Percentiles rank a stretch among this genome's conserved stretches.
phyloP scores from a whole-genome alignment of 805 yeast genomes.

The Teunomyces atbi region DNA sequence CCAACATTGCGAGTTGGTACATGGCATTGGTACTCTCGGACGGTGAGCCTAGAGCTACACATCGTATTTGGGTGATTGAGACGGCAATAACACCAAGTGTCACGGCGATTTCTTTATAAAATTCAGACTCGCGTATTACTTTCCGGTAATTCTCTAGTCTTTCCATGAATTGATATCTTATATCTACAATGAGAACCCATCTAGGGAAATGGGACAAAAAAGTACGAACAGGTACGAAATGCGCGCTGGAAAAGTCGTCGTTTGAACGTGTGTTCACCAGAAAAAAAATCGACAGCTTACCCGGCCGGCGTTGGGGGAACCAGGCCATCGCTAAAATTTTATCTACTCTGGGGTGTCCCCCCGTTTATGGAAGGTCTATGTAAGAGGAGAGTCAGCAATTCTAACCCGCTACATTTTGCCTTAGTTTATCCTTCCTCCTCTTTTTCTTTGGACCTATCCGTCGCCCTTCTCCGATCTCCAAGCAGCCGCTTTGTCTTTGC shows the following conservation, averaged over 20 bases:
- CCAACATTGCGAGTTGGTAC: conserved; percentile 62
- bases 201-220: too few species aligned
- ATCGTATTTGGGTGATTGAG: conserved; percentile 42
- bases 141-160: background rate
- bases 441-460: background rate
- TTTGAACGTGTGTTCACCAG: background rate
- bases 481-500: conserved; percentile 3
- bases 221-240: too few species aligned
- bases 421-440: conserved; percentile 1
- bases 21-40: conserved; percentile 56
- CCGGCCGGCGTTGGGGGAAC: background rate
- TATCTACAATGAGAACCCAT: too few species aligned
- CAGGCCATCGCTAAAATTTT: conserved; percentile 2
- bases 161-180: background rate
- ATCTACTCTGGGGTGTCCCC: background rate
- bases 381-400: conserved; percentile 1
- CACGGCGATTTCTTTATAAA: background rate
- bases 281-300: background rate
- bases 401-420: background rate
- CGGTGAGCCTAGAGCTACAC: conserved; percentile 73
- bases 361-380: conserved; percentile 4
- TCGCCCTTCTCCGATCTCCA: background rate
- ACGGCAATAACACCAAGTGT: background rate
- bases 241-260: too few species aligned
- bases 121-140: background rate